These are phyloP conservation scores for Sugiyamaella japonica DNA, from an alignment of 1,139 yeast species.

Conservation along the genomic window DNA sequence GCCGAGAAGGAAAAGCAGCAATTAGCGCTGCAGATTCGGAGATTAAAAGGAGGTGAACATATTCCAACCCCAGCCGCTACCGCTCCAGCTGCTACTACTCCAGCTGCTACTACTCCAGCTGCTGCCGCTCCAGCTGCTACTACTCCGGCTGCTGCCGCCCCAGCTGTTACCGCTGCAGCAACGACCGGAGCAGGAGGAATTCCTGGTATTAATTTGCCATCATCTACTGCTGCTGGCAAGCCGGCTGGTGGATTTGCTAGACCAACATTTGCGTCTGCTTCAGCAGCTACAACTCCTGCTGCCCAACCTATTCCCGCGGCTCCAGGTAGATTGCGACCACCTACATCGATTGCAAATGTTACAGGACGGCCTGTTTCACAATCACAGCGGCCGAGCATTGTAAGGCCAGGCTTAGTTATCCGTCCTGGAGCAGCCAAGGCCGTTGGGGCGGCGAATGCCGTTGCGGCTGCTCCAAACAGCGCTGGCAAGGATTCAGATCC, in stretches of 20 bases:
- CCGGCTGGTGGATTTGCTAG: slow-evolving; percentile 12
- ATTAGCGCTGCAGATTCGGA: slow-evolving; percentile 26
- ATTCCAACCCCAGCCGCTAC: slow-evolving; percentile 5
- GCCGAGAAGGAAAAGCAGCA: slow-evolving; percentile 39
- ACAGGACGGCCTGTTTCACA: slow-evolving; percentile 1
- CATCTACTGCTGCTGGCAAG: slow-evolving; percentile 6
- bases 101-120: background rate
- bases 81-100: background rate
- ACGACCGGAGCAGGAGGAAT: background rate
- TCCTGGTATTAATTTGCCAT: slow-evolving; percentile 15
- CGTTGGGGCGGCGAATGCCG: background rate
- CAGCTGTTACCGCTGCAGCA: background rate
- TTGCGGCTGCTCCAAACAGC: background rate
- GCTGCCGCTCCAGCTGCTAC: background rate
- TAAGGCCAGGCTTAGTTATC: slow-evolving; percentile 2
- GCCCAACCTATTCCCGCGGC: slow-evolving; percentile 5
- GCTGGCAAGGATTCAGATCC: slow-evolving; percentile 11
- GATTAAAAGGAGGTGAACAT: slow-evolving; percentile 17
- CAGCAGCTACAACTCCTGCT: slow-evolving; percentile 8
- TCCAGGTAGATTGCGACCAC: slow-evolving; percentile 9
- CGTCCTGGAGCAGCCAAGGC: slow-evolving; percentile 3
- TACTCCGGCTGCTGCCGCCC: background rate
- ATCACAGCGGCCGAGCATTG: slow-evolving; percentile 5
- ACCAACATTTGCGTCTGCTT: slow-evolving; percentile 14
- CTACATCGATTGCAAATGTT: slow-evolving; percentile 8